Evolutionary conservation across 2,329 filamentous ascomycete species (phyloP), one percentile per base, ranked within the genome.

Genomic region (Ophiosphaerella herpotricha): DNA sequence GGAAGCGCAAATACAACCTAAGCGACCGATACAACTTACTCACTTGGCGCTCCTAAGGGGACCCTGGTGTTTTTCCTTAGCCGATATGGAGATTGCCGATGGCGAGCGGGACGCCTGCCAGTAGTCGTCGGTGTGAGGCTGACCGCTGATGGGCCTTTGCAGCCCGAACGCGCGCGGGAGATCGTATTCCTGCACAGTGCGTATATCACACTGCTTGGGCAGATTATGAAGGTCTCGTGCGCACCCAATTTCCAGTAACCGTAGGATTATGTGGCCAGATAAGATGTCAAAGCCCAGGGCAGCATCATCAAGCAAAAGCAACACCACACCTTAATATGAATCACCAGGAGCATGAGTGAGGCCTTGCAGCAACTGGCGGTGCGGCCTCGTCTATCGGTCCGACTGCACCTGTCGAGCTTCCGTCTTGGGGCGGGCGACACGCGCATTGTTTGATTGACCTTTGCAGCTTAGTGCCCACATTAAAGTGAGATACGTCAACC

Each of bases 331-430:
- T 40, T 32, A 13, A 13, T 13, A 34, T 6, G 8, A 29, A 43
- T 40, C 54, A 40, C 39, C 36, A 29, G 46, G n/a, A 43, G 42
- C 43, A 55, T 39, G 48, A 58, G 50, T 37, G 52, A 58, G 37
- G 14, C 52, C 49, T 60, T 54, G 54, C 57, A 54, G 57, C 55
- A 55, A 56, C 51, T 56, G 57, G 63, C 55, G 55, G 59, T 61
- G 54, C 57, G 37, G 52, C 52, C 26, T 11, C 49, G 48, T 41
- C 14, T 50, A 63, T 71, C 68, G 68, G 68, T 44, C 68, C 68
- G 68, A 70, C 48, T 69, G 13, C 37, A 50, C 51, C 53, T 44
- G 55, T 64, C 53, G 18, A 21, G 18, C 52, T 59, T 45, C 64
- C 63, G 57, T 56, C 63, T 64, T 57, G 52, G 52, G 61, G 59